Conservation (phyloP, 2,329 filamentous ascomycete genomes). For the Cladophialophora immunda region DNA sequence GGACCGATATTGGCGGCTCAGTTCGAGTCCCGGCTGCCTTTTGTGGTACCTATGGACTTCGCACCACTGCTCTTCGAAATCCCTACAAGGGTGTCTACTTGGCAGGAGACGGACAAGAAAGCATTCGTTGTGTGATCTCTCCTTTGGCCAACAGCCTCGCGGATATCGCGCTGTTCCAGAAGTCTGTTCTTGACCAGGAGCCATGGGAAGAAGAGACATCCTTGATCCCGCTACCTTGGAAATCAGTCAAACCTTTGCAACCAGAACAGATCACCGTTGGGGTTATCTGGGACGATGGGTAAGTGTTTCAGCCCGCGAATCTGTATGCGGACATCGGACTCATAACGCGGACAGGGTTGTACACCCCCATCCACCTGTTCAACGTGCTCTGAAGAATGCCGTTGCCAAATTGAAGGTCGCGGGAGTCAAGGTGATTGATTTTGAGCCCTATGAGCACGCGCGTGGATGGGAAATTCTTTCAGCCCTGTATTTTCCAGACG, state of each 20-base stretch:
- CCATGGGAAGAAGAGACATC: slow-evolving; percentile 65
- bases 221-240: slow-evolving; percentile 61
- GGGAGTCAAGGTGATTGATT: slow-evolving; percentile 50
- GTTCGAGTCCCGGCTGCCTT: slow-evolving; percentile 48
- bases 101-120: slow-evolving; percentile 29
- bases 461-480: slow-evolving; percentile 61
- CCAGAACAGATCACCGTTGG: slow-evolving; percentile 60
- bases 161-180: slow-evolving; percentile 56
- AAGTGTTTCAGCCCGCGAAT: too few relatives aligned
- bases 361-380: slow-evolving; percentile 70
- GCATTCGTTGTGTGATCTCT: slow-evolving; percentile 60
- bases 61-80: slow-evolving; percentile 54
- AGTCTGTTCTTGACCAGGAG: slow-evolving; percentile 51
- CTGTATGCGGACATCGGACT: too few relatives aligned
- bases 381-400: slow-evolving; percentile 56
- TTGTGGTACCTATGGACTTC: slow-evolving; percentile 47
- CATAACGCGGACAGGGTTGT: too few relatives aligned
- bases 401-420: slow-evolving; percentile 51
- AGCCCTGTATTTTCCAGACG: slow-evolving; percentile 70
- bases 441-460: slow-evolving; percentile 49
- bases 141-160: slow-evolving; percentile 63
- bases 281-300: slow-evolving; percentile 72
- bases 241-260: slow-evolving; percentile 31
- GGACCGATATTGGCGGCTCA: slow-evolving; percentile 50
- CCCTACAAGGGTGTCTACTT: slow-evolving; percentile 36